Evolutionary conservation across 345 rosid genomes (phyloP).

Genomic region (Zanthoxylum bungeanum): DNA sequence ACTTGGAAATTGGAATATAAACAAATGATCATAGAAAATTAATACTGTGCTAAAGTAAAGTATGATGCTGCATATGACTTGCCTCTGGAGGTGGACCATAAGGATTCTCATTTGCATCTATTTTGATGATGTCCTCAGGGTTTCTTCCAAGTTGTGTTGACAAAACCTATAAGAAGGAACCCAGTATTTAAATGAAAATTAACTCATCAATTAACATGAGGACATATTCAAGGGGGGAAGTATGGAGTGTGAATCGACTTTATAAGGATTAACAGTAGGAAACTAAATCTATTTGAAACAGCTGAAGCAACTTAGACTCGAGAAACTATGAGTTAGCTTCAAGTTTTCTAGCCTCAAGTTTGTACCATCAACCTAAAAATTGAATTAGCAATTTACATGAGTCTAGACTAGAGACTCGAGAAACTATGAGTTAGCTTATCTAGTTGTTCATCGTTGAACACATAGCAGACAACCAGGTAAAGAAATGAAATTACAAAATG

Average conservation of each 20-base stretch:
- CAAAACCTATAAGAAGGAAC: conserved; percentile 48
- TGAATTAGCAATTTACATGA: too few relatives aligned
- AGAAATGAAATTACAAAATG: background rate
- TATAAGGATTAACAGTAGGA: background rate
- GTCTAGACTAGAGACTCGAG: background rate
- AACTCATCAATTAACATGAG: background rate
- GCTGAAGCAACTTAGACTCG: too few relatives aligned
- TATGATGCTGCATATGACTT: conserved; percentile 25
- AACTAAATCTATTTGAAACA: too few relatives aligned
- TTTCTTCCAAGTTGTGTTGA: conserved; percentile 80
- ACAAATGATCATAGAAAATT: background rate
- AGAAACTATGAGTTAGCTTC: too few relatives aligned
- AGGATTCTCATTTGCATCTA: conserved; percentile 99
- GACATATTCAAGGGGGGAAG: background rate
- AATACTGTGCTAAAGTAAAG: background rate
- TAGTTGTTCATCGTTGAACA: background rate
- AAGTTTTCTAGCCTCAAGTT: background rate
- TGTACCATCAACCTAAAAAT: background rate
- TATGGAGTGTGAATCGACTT: background rate
- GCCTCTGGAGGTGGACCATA: conserved; percentile 99
- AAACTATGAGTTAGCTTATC: background rate
- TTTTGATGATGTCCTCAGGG: conserved; percentile 90
- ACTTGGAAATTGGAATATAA: background rate
- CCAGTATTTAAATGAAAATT: background rate
- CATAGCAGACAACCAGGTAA: background rate